phyloP scores from a whole-genome alignment of 2,329 filamentous ascomycete genomes.

The Arachnopeziza araneosa region DNA sequence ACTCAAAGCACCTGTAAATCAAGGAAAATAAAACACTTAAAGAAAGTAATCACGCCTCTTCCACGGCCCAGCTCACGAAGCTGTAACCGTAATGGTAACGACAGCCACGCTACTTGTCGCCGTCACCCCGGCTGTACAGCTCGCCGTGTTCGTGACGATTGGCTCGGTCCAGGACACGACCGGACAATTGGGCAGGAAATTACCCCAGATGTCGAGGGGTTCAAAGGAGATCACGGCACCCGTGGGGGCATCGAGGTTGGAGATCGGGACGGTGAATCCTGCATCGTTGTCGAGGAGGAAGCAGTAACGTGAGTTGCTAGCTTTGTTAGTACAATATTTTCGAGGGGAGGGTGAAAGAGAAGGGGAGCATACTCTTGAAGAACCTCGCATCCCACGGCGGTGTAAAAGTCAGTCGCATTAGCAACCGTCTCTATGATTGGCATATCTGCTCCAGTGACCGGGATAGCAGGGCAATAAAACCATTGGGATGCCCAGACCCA shows the following conservation, averaged over 20 bases:
- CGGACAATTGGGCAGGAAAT: neutral
- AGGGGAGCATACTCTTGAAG: neutral
- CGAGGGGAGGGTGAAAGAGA: neutral
- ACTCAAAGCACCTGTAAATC: no score
- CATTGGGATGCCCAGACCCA: slow-evolving; percentile 5
- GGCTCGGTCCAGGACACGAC: neutral
- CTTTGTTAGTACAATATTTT: neutral
- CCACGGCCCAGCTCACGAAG: no score
- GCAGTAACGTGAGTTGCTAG: neutral
- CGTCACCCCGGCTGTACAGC: neutral
- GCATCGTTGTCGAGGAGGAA: neutral
- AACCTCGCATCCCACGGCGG: neutral
- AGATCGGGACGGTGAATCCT: neutral
- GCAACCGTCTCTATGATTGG: neutral
- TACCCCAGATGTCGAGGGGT: slow-evolving; percentile 1
- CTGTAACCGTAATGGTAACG: no score
- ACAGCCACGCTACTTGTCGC: no score
- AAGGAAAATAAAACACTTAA: no score
- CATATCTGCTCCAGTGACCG: neutral
- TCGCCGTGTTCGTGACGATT: neutral
- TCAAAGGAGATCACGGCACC: slow-evolving; percentile 1
- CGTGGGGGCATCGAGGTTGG: neutral
- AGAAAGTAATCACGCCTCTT: no score
- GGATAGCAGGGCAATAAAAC: slow-evolving; percentile 1
- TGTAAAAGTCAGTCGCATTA: neutral